phyloP scores from a whole-genome alignment of 805 yeast species.

The Candida peoriensis region DNA sequence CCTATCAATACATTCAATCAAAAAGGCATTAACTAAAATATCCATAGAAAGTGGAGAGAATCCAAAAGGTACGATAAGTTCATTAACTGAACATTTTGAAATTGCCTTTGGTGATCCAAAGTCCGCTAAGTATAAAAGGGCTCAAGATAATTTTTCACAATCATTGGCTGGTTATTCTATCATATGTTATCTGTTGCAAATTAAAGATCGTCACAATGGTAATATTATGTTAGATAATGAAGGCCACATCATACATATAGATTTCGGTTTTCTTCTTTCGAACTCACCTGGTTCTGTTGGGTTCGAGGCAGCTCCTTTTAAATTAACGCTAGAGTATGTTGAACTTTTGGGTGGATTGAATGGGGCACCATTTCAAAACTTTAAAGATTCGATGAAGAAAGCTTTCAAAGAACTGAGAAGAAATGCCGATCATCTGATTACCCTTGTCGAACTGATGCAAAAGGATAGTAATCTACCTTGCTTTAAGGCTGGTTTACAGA shows the following conservation, averaged over 20 bases:
- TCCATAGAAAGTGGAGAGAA: constrained; percentile 63
- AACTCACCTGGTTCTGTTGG: constrained; percentile 97
- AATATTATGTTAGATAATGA: constrained; percentile 95
- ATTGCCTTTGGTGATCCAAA: constrained; percentile 66
- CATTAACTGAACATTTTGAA: constrained; percentile 73
- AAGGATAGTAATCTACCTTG: constrained; percentile 88
- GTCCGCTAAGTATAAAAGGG: constrained; percentile 53
- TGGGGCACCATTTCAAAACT: constrained; percentile 54
- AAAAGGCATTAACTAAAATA: constrained; percentile 81
- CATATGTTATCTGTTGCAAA: constrained; percentile 83
- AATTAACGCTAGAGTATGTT: constrained; percentile 82
- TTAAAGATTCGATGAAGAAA: constrained; percentile 57
- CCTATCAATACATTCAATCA: constrained; percentile 87
- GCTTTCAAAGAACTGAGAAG: constrained; percentile 73
- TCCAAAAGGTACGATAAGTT: constrained; percentile 63
- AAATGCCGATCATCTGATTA: constrained; percentile 67
- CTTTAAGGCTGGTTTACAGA: constrained; percentile 80
- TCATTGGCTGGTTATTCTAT: constrained; percentile 91
- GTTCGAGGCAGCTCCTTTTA: constrained; percentile 96
- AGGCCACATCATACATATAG: constrained; percentile 93
- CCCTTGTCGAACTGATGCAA: constrained; percentile 91
- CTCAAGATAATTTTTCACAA: constrained; percentile 79
- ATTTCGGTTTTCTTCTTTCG: constrained; percentile 88
- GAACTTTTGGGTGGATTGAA: constrained; percentile 81
- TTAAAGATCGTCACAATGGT: constrained; percentile 96